Conservation (phyloP, 768 basidiomycete species). For the Lyophyllum atratum region DNA sequence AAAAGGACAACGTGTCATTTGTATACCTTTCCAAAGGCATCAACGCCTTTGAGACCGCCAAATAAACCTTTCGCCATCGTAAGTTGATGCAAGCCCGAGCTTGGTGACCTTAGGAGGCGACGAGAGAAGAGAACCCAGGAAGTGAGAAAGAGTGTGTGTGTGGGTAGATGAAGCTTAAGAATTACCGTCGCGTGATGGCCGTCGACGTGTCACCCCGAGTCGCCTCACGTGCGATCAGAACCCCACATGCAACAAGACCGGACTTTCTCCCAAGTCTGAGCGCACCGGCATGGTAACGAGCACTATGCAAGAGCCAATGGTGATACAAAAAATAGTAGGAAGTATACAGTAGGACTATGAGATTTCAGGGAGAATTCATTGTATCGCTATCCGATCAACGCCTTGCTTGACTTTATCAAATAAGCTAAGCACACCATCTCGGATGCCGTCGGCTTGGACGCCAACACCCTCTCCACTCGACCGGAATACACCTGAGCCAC, state of each 20-base stretch:
- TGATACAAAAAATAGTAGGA: neutral
- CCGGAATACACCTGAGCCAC: constrained; percentile 83
- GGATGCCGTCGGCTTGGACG: constrained; percentile 84
- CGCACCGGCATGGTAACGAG: neutral
- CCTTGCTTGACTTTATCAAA: constrained; percentile 89
- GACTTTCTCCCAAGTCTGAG: constrained; percentile 26
- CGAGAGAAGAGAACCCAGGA: constrained; percentile 24
- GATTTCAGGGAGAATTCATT: constrained; percentile 24
- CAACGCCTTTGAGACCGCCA: constrained; percentile 82
- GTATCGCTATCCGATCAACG: constrained; percentile 63
- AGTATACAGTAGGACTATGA: neutral
- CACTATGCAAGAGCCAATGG: neutral
- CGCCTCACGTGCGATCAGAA: constrained; percentile 20
- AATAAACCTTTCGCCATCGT: constrained; percentile 80
- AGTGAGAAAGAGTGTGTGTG: constrained; percentile 20
- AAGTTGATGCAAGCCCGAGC: constrained; percentile 36
- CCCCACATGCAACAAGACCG: constrained; percentile 15
- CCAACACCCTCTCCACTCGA: constrained; percentile 72
- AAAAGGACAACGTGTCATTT: constrained; percentile 10
- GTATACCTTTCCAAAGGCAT: constrained; percentile 98
- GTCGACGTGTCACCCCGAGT: constrained; percentile 36
- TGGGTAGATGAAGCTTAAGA: constrained; percentile 14
- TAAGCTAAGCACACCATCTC: constrained; percentile 86
- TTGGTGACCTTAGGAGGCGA: constrained; percentile 30
- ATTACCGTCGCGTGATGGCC: constrained; percentile 19